Conservation (phyloP, 139 green algal genomes). For the Chlamydomonas incerta region DNA sequence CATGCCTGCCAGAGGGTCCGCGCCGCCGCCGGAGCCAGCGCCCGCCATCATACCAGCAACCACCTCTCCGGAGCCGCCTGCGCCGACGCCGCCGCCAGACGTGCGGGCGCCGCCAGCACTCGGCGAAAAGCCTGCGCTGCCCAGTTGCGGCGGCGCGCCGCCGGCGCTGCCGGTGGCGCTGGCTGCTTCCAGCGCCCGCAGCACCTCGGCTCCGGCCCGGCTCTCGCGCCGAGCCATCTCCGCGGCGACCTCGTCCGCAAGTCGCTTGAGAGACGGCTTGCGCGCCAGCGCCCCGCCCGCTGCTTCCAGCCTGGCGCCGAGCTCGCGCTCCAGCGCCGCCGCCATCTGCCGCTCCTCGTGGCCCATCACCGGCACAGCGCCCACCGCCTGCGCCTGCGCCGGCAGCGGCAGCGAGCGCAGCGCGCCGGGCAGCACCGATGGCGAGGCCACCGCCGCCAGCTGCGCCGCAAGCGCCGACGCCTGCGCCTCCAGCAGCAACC, state of each 20-base stretch:
- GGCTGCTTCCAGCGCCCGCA: not conserved
- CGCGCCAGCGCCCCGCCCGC: not conserved
- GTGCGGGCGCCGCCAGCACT: not conserved
- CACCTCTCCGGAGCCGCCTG: not conserved
- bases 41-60: too few relatives aligned
- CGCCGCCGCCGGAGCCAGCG: too few relatives aligned
- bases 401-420: not conserved
- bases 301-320: not conserved
- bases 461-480: not conserved
- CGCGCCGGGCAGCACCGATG: not conserved
- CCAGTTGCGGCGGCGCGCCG: too few relatives aligned
- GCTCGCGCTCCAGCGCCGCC: not conserved
- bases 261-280: not conserved
- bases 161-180: too few relatives aligned
- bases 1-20: too few relatives aligned
- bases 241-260: not conserved
- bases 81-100: not conserved
- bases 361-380: not conserved
- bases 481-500: not conserved
- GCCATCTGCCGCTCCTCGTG: not conserved
- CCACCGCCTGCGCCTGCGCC: not conserved
- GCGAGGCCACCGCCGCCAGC: not conserved
- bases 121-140: not conserved
- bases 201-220: not conserved
- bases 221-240: not conserved